Evolutionary conservation across 2,329 filamentous ascomycete genomes (phyloP), one percentile per base, ranked within the genome.

Genomic region (Alternaria brassicicola): DNA sequence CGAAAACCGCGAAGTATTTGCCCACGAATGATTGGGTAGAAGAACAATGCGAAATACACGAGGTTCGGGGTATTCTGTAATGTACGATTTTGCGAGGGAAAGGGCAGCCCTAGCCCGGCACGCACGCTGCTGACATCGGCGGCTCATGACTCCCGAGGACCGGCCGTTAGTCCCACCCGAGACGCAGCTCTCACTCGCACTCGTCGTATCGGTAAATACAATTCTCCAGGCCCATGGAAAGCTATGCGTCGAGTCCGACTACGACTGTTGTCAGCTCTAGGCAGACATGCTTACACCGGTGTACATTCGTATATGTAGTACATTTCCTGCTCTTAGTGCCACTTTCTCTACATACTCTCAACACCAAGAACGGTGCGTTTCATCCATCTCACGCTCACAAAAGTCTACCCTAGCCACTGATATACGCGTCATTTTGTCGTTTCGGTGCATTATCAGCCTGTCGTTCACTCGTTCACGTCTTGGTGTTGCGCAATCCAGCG

Each of bases 401-500:
- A 15, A 6, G 23, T 19, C 30, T 12, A 21, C 43, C 19, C 23
- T 47, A 15, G 19, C 21, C 17, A 15, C 26, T 51, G 26, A n/a
- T 1, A 6, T 19, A 50, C 25, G 47, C n/a, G 7, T 50, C 13
- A n/a, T 30, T 30, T 30, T 25, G 21, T 52, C 19, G 9, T 15
- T 19, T 30, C 31, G 35, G 25, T n/a, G n/a, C 39, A 13, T 31
- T 30, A n/a, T n/a, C 31, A 15, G 30, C 2, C 6, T 13, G 12
- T 35, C 31, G 31, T 35, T 36, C 39, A 9, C 17, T 28, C 25
- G 23, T 28, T 42, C 39, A 26, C 41, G 31, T 33, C n/a, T 23
- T 47, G 50, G 30, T 33, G 30, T 47, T 47, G 43, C 43, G 43
- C 43, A 47, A 47, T 35, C 9, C 25, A 47, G n/a, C 55, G 55